phyloP scores from a whole-genome alignment of 306 rosid genomes.

The Quercus suber region DNA sequence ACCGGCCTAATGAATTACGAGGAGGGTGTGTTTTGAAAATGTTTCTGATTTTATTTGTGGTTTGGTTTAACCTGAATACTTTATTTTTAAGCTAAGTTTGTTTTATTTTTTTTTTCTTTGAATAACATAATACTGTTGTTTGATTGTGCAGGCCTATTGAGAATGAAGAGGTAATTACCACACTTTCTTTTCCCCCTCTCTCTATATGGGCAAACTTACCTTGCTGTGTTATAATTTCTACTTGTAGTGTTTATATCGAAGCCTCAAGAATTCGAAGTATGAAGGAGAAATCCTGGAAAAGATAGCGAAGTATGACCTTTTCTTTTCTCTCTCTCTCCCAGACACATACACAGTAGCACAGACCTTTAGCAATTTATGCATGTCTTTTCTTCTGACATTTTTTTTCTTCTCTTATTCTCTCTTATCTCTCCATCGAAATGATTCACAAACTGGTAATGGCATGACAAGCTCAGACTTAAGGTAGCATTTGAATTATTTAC shows the following conservation, averaged over 20 bases:
- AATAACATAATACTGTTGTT: neutral
- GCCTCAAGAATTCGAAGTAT: neutral
- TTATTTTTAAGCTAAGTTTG: neutral
- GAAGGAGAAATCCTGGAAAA: neutral
- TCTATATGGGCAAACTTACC: too few relatives aligned
- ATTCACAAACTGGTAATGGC: neutral
- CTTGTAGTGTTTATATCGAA: neutral
- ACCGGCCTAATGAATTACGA: neutral
- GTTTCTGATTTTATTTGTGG: neutral
- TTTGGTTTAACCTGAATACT: neutral
- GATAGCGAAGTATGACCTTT: too few relatives aligned
- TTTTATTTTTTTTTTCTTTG: neutral
- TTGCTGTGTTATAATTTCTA: neutral
- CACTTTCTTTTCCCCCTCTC: neutral
- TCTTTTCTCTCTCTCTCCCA: too few relatives aligned
- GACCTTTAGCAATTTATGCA: too few relatives aligned
- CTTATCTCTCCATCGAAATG: neutral
- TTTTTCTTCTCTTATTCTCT: neutral
- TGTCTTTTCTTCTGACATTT: too few relatives aligned
- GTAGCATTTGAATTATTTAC: neutral
- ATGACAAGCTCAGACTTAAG: neutral
- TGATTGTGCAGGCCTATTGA: neutral
- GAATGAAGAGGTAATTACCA: neutral
- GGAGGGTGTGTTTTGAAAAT: neutral
- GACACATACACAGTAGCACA: too few relatives aligned